Evolutionary conservation across 208 protist genomes (phyloP).

Genomic region (Acanthamoeba royreba): DNA sequence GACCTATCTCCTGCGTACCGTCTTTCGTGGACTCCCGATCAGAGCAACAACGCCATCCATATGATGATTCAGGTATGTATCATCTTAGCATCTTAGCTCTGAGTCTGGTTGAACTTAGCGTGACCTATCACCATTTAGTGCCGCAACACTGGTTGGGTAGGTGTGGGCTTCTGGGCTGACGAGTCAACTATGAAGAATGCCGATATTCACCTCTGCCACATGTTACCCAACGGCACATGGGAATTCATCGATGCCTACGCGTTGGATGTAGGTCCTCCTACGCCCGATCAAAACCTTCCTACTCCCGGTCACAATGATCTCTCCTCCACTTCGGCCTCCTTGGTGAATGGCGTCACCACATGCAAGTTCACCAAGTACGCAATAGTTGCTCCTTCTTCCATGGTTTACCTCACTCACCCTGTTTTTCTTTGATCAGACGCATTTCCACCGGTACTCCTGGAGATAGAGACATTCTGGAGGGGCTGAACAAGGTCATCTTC

Average conservation of each 20-base stretch:
- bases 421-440: not conserved
- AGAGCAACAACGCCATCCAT: not conserved
- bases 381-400: not conserved
- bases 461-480: not conserved
- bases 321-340: not conserved
- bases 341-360: not conserved
- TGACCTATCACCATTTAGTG: not conserved
- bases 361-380: not conserved
- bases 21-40: not conserved
- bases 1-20: conserved; percentile 16
- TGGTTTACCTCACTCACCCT: not conserved
- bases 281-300: not conserved
- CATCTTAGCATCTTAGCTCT: no score
- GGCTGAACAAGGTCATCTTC: conserved; percentile 31
- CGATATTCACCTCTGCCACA: not conserved
- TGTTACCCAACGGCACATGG: not conserved
- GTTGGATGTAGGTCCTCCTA: conserved; percentile 10
- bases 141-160: not conserved
- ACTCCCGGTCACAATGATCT: not conserved
- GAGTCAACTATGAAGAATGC: conserved; percentile 5
- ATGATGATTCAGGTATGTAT: not conserved
- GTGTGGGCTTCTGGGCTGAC: not conserved
- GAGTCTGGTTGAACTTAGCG: not conserved
- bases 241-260: conserved; percentile 44
- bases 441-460: not conserved